phyloP scores from a whole-genome alignment of 1,139 yeast genomes.

The Diutina scorzettiae region DNA sequence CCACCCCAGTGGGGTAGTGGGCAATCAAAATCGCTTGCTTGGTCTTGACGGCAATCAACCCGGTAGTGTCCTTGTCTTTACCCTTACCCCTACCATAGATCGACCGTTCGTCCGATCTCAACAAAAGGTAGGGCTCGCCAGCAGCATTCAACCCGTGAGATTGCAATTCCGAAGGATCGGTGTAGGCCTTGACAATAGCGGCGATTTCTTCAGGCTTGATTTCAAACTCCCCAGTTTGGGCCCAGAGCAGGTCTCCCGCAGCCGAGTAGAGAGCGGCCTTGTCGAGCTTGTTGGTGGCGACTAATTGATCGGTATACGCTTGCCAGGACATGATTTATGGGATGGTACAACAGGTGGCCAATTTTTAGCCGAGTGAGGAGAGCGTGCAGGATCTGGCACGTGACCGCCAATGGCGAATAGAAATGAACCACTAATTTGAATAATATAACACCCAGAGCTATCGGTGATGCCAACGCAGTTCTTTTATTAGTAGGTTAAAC shows the following conservation, averaged over 20 bases:
- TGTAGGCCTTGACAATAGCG: conserved; percentile 69
- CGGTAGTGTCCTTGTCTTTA: conserved; percentile 52
- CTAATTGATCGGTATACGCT: conserved; percentile 91
- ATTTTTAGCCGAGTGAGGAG: conserved; percentile 2
- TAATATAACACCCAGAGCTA: too few relatives aligned
- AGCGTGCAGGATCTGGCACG: background rate
- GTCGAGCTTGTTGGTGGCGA: conserved; percentile 78
- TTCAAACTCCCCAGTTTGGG: conserved; percentile 61
- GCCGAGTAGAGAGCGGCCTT: conserved; percentile 87
- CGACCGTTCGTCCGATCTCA: conserved; percentile 86
- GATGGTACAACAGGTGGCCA: conserved; percentile 1
- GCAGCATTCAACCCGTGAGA: conserved; percentile 76
- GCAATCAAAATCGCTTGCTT: conserved; percentile 86
- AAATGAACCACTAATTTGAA: too few relatives aligned
- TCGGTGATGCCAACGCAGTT: too few relatives aligned
- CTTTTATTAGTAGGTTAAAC: too few relatives aligned
- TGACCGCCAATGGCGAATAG: background rate
- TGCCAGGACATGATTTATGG: conserved; percentile 26
- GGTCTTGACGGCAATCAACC: conserved; percentile 84
- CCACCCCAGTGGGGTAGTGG: conserved; percentile 87
- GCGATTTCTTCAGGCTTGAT: conserved; percentile 61
- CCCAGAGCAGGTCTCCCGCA: conserved; percentile 95
- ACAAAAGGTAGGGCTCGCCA: conserved; percentile 77
- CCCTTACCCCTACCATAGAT: conserved; percentile 62
- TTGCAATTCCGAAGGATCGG: conserved; percentile 67